phyloP scores from a whole-genome alignment of 2,329 filamentous ascomycete genomes.

The Ophiocordyceps sinensis region DNA sequence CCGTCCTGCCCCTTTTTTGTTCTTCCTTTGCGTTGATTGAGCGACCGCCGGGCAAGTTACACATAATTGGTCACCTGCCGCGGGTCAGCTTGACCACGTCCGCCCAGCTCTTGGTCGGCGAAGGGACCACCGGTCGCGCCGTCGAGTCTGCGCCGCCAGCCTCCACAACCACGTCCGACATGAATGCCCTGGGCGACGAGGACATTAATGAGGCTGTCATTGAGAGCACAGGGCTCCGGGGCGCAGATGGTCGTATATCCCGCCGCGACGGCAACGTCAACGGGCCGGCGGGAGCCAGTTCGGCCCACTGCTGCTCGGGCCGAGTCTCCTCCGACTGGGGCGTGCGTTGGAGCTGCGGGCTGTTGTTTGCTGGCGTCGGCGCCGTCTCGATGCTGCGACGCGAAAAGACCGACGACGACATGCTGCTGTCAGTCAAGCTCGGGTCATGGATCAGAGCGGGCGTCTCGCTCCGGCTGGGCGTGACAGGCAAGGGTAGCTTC shows the following conservation, averaged over 20 bases:
- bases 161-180: slow-evolving; percentile 3
- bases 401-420: slow-evolving; percentile 26
- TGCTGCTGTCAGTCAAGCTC: slow-evolving; percentile 27
- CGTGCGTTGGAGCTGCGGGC: slow-evolving; percentile 12
- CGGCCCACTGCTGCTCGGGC: slow-evolving; percentile 9
- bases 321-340: slow-evolving; percentile 3
- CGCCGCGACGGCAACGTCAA: background rate
- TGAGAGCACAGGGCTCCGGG: slow-evolving; percentile 10
- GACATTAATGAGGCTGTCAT: slow-evolving; percentile 13
- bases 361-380: slow-evolving; percentile 16
- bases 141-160: slow-evolving; percentile 6
- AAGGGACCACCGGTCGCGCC: slow-evolving; percentile 10
- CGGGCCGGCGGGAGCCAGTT: slow-evolving; percentile 4
- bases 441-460: slow-evolving; percentile 19
- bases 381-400: slow-evolving; percentile 18
- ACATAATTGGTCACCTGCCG: background rate
- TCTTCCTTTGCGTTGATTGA: background rate
- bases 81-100: slow-evolving; percentile 19
- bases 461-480: slow-evolving; percentile 20
- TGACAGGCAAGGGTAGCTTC: slow-evolving; percentile 22
- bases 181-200: slow-evolving; percentile 15
- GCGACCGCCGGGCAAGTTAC: background rate
- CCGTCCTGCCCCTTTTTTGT: background rate
- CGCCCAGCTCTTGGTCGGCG: slow-evolving; percentile 24
- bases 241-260: slow-evolving; percentile 3